phyloP scores from a whole-genome alignment of 2,329 filamentous ascomycete genomes.

The Phymatotrichopsis omnivora region DNA sequence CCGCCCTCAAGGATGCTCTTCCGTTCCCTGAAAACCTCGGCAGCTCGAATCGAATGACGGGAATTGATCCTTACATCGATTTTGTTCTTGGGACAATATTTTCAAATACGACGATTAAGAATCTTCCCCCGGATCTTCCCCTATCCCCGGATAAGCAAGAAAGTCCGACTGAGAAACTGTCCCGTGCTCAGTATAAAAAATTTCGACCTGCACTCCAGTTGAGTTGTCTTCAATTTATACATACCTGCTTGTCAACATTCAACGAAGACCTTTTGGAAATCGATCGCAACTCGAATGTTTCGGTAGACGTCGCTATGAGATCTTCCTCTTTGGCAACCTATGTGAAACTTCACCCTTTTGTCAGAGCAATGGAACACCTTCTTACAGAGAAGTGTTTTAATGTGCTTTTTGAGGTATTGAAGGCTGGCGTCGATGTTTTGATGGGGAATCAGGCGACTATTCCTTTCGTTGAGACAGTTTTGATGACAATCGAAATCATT shows the following conservation, averaged over 20 bases:
- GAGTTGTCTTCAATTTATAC: slow-evolving; percentile 74
- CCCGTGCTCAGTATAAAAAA: slow-evolving; percentile 22
- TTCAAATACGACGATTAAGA: slow-evolving; percentile 22
- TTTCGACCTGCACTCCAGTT: slow-evolving; percentile 47
- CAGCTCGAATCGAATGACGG: slow-evolving; percentile 63
- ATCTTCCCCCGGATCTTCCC: slow-evolving; percentile 24
- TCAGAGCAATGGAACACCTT: slow-evolving; percentile 94
- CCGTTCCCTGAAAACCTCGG: slow-evolving; percentile 84
- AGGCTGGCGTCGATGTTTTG: slow-evolving; percentile 57
- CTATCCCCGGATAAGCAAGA: slow-evolving; percentile 20
- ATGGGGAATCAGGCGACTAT: slow-evolving; percentile 47
- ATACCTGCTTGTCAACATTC: slow-evolving; percentile 70
- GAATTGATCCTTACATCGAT: slow-evolving; percentile 87
- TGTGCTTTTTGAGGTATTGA: slow-evolving; percentile 65
- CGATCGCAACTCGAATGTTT: slow-evolving; percentile 64
- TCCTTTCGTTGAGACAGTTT: slow-evolving; percentile 68
- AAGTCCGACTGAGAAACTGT: slow-evolving; percentile 21
- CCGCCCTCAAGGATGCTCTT: slow-evolving; percentile 59
- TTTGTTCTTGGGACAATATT: slow-evolving; percentile 55
- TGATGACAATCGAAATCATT: slow-evolving; percentile 74
- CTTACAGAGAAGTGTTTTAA: slow-evolving; percentile 84
- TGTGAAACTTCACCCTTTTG: slow-evolving; percentile 80
- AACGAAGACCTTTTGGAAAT: slow-evolving; percentile 88
- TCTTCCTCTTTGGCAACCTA: slow-evolving; percentile 69
- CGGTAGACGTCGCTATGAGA: slow-evolving; percentile 63